A percentile compares a stretch with the other conserved stretches of the same genome.
These are phyloP conservation scores for Helotiales sp. DNA, from an alignment of 2,329 filamentous ascomycete species.

Conservation along the genomic window DNA sequence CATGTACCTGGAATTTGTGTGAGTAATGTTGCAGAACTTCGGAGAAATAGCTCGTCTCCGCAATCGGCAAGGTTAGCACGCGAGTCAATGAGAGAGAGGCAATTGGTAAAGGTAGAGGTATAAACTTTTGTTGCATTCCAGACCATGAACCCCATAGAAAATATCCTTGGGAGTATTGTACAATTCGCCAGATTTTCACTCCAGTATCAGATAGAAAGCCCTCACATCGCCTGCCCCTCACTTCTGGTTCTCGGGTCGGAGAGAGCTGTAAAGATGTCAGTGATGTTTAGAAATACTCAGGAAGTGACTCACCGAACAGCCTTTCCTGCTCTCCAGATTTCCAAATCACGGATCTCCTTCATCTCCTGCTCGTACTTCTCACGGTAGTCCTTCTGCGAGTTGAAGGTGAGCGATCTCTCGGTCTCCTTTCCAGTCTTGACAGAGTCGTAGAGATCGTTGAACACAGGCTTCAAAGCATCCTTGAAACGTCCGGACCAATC, in stretches of 20 bases:
- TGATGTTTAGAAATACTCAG: background rate
- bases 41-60: constrained; percentile 23
- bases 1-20: background rate
- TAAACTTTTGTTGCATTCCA: constrained; percentile 36
- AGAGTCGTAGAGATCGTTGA: constrained; percentile 94
- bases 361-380: constrained; percentile 98
- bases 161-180: constrained; percentile 33
- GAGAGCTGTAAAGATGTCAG: constrained; percentile 51
- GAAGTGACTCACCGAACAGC: constrained; percentile 71
- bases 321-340: constrained; percentile 99
- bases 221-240: constrained; percentile 36
- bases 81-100: constrained; percentile 7
- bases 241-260: constrained; percentile 86
- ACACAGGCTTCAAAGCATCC: constrained; percentile 97
- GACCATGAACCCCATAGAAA: constrained; percentile 28
- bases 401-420: constrained; percentile 94
- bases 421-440: constrained; percentile 93
- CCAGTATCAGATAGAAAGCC: constrained; percentile 26
- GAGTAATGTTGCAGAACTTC: constrained; percentile 2
- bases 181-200: constrained; percentile 34
- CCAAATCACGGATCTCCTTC: constrained; percentile 94
- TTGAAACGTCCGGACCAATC: constrained; percentile 99
- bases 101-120: constrained; percentile 18
- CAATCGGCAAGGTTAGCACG: background rate
- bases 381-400: constrained; percentile 92